Evolutionary conservation across 108 stramenopile genomes (phyloP), one percentile per base, ranked within the genome.

Genomic region (Seminavis robusta): DNA sequence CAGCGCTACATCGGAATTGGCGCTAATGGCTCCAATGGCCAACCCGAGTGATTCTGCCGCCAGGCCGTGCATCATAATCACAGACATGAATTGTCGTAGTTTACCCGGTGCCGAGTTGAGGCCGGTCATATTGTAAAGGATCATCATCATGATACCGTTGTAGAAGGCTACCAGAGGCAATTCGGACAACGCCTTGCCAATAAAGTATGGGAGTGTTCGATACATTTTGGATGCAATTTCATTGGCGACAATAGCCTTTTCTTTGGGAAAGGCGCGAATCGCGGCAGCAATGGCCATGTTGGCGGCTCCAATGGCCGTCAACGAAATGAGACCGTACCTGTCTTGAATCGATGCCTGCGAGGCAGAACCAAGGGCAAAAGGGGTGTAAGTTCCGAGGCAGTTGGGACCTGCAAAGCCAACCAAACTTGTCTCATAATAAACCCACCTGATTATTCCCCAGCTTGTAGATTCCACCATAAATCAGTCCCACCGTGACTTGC

Each of bases 161-260:
- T 89, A 81, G 10, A 89, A 54, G n/a, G 71, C 78, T 24, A 86
- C 82, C 24, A 94, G 56, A 3, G 96, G 96, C 13, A 97, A 74
- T 61, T 95, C 94, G 3, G 94, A 90, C n/a, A 94, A 34, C 5
- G 95, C 94, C 71, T 97, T 97, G 39, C 90, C 77, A 33, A 95
- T 59, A 56, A 97, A 94, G 59, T 97, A 97, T 1, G 96, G 95
- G 28, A 84, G 56, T 3, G 90, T 85, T 23, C 86, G 61, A 65
- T 95, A 97, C 74, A 94, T 66, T 5, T 64, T 70, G 8, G 65
- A 68, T 26, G 70, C 78, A n/a, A 86, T 51, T 62, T 95, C 94
- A 10, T 47, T 53, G 0, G 77, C 68, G 8, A 95, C 75, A 28
- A 92, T 88, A 0, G 83, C 76, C 65, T 90, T 92, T 47, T 95